These are phyloP conservation scores for Apophysomyces sp. DNA, from an alignment of 371 early-diverging fungal species.

Conservation along the genomic window DNA sequence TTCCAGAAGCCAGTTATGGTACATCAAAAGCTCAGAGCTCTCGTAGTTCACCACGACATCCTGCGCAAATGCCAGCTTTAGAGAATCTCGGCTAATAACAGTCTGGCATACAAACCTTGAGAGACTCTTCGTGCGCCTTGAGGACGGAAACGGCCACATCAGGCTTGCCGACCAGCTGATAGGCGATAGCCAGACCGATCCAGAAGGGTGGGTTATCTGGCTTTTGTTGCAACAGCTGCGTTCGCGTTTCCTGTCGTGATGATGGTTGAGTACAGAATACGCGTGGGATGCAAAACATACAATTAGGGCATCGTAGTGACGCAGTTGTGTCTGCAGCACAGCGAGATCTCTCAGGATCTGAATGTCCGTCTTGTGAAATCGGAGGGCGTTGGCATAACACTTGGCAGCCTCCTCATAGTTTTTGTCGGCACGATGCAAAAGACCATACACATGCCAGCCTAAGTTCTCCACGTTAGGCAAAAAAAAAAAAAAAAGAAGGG, in stretches of 20 bases:
- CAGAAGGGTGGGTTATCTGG: constrained; percentile 76
- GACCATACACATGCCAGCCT: constrained; percentile 97
- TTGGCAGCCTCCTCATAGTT: constrained; percentile 93
- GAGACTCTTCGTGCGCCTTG: constrained; percentile 65
- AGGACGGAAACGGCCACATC: constrained; percentile 76
- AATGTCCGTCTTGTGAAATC: constrained; percentile 88
- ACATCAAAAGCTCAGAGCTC: constrained; percentile 77
- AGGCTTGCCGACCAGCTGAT: constrained; percentile 77
- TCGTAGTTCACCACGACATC: constrained; percentile 62
- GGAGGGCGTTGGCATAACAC: constrained; percentile 89
- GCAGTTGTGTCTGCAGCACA: constrained; percentile 84
- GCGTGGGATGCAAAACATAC: constrained; percentile 35
- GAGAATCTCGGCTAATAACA: too few relatives aligned
- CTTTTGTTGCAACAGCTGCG: constrained; percentile 66
- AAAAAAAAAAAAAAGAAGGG: too few relatives aligned
- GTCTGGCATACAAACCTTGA: constrained; percentile 47
- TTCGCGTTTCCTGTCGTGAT: constrained; percentile 58
- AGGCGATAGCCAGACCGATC: constrained; percentile 86
- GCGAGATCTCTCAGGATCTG: constrained; percentile 91
- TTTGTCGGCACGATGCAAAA: constrained; percentile 88
- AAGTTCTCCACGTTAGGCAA: not conserved
- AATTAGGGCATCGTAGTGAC: constrained; percentile 83
- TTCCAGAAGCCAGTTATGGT: constrained; percentile 75
- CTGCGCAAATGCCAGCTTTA: constrained; percentile 16
- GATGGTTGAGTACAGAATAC: not conserved